phyloP scores from a whole-genome alignment of 2,329 filamentous ascomycete genomes.

The Colletotrichum kahawae region DNA sequence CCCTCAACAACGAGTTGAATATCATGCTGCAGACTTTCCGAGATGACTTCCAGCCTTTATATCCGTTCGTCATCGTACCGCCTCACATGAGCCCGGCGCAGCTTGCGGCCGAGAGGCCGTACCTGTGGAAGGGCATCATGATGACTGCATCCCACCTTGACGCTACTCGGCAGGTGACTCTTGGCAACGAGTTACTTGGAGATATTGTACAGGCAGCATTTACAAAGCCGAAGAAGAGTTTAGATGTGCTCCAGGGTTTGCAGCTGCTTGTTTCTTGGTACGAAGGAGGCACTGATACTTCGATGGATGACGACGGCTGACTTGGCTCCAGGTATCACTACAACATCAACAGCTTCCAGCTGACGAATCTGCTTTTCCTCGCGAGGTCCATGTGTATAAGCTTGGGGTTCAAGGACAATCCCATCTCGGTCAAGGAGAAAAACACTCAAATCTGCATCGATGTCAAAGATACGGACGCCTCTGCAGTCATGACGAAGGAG shows the following conservation, averaged over 20 bases:
- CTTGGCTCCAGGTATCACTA: slow-evolving; percentile 45
- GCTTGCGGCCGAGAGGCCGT: slow-evolving; percentile 43
- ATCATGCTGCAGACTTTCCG: slow-evolving; percentile 41
- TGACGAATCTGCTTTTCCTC: slow-evolving; percentile 55
- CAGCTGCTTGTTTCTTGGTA: slow-evolving; percentile 53
- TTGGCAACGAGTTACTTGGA: slow-evolving; percentile 49
- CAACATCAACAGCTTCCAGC: slow-evolving; percentile 52
- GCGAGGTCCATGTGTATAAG: slow-evolving; percentile 50
- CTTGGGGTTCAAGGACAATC: slow-evolving; percentile 40
- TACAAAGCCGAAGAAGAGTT: slow-evolving; percentile 43
- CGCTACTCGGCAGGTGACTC: slow-evolving; percentile 44
- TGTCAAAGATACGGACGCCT: background rate
- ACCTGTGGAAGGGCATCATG: slow-evolving; percentile 56
- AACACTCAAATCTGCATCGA: slow-evolving; percentile 15
- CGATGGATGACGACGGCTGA: background rate
- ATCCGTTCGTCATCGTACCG: slow-evolving; percentile 52
- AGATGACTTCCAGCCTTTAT: slow-evolving; percentile 36
- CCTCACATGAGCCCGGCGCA: slow-evolving; percentile 37
- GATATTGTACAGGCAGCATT: slow-evolving; percentile 46
- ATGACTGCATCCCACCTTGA: slow-evolving; percentile 47
- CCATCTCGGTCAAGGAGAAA: slow-evolving; percentile 11
- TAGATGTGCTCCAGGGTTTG: slow-evolving; percentile 54
- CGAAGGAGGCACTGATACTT: slow-evolving; percentile 10
- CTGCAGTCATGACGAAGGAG: slow-evolving; percentile 23
- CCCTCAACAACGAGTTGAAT: slow-evolving; percentile 44